These are phyloP conservation scores for Phytopythium montanum DNA, from an alignment of 352 stramenopile genomes.

Conservation along the genomic window DNA sequence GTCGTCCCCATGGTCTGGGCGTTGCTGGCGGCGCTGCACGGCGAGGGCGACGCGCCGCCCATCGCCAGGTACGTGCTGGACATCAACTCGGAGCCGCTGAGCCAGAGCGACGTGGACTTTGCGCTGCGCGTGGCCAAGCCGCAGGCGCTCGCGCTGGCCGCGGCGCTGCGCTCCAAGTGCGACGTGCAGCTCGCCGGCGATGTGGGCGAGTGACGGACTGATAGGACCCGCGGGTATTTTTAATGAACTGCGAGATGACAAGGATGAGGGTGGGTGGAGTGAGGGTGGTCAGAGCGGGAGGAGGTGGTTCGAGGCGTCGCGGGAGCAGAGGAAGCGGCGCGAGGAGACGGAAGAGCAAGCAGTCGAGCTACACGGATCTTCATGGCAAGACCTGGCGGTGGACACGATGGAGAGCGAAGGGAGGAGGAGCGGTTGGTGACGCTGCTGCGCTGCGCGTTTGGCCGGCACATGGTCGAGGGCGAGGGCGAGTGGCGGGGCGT, in stretches of 20 bases:
- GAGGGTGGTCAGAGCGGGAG: neutral
- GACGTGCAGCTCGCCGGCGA: constrained; percentile 11
- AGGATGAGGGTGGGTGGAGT: neutral
- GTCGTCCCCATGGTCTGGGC: constrained; percentile 80
- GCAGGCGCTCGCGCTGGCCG: constrained; percentile 28
- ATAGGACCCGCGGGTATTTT: neutral
- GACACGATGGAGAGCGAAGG: neutral
- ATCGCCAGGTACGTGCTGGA: constrained; percentile 26
- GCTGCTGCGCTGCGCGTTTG: constrained; percentile 40
- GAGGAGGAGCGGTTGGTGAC: neutral
- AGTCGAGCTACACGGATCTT: neutral
- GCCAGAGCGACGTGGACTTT: constrained; percentile 10
- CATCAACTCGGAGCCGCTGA: constrained; percentile 19
- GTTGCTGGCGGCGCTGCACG: constrained; percentile 58
- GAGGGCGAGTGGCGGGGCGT: constrained; percentile 44
- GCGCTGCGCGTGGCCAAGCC: constrained; percentile 24
- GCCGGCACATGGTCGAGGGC: constrained; percentile 24
- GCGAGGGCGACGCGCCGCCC: constrained; percentile 32
- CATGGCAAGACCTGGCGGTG: neutral
- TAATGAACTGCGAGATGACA: neutral
- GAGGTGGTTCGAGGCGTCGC: neutral
- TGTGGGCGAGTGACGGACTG: neutral
- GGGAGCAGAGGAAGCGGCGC: neutral
- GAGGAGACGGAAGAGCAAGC: neutral
- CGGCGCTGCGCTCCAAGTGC: constrained; percentile 38